Evolutionary conservation across 768 basidiomycete species (phyloP), one percentile per base, ranked within the genome.

Genomic region (Podaxis sp.): DNA sequence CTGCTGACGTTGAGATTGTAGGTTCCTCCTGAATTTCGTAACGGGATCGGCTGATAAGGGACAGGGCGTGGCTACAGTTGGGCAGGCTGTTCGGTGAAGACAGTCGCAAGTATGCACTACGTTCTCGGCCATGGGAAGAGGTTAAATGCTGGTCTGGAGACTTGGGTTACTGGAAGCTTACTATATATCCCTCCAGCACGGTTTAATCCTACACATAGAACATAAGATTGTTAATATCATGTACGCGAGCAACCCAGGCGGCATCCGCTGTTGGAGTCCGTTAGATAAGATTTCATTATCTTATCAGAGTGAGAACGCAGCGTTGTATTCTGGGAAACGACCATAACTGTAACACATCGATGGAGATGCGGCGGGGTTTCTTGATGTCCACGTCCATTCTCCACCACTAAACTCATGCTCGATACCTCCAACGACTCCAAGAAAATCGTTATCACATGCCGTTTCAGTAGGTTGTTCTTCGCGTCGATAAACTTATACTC

Each of bases 381-480:
- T 15, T 37, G 33, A 33, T 36, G 52, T 36, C 52, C 52, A 54
- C 33, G 50, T 9, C 27, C 24, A 51, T 51, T 22, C 24, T 51
- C 24, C 19, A 46, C 43, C 43, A n/a, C 43, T 46, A 17, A 46
- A 46, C 43, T n/a, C 43, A 46, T 51, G 49, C 49, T 37, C 24
- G 36, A 59, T 19, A 19, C 43, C n/a, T 46, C 43, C n/a, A 46
- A 46, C 43, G 43, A 46, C 17, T 46, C 61, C n/a, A 17, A 40
- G 22, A 62, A 56, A 38, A 53, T 62, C 4, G 33, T 50, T 24
- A 37, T 62, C 9, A 50, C 54, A 9, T 63, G 65, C 38, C 61
- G 65, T 8, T 65, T 65, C 57, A 55, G 65, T 65, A 57, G 19
- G 65, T 49, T 19, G 29, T 8, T 27, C 49, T 25, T 8, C 13